Conservation (phyloP, 176 grass and related monocot genomes). For the Oryza glaberrima region DNA sequence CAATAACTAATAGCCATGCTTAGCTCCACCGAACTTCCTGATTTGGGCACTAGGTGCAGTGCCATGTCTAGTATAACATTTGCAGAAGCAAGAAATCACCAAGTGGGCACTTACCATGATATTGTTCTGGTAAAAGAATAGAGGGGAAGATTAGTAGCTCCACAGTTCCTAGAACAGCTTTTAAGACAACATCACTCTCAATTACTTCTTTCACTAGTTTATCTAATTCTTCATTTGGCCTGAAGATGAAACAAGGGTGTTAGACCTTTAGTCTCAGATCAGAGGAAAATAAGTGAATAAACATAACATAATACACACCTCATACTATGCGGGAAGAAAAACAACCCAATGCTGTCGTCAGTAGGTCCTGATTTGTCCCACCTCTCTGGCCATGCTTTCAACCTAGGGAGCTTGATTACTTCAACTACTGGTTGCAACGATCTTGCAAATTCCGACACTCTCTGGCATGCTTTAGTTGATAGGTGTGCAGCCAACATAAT, state of each 20-base stretch:
- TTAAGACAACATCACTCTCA: conserved; percentile 42
- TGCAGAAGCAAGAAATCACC: background rate
- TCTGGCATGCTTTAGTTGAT: conserved; percentile 67
- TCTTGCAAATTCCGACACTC: conserved; percentile 46
- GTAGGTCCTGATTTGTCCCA: conserved; percentile 57
- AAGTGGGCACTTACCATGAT: conserved; percentile 47
- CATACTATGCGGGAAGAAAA: conserved; percentile 60
- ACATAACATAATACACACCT: conserved; percentile 41
- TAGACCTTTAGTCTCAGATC: conserved; percentile 21
- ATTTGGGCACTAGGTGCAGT: background rate
- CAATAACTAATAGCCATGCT: conserved; percentile 20
- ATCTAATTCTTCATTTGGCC: conserved; percentile 45
- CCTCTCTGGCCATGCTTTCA: conserved; percentile 65
- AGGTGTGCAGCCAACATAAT: conserved; percentile 53
- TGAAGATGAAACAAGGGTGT: conserved; percentile 29
- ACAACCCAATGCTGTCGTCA: conserved; percentile 66
- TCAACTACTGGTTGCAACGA: conserved; percentile 48
- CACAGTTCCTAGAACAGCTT: conserved; percentile 39
- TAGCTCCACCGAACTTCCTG: background rate
- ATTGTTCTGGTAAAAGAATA: conserved; percentile 46
- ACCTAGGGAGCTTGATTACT: conserved; percentile 50
- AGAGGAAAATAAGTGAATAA: conserved; percentile 19
- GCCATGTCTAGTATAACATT: background rate
- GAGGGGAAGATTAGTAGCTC: conserved; percentile 69
- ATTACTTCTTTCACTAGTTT: conserved; percentile 42